These are phyloP conservation scores for Leishmania major DNA, from an alignment of 208 protist species.

Conservation along the genomic window DNA sequence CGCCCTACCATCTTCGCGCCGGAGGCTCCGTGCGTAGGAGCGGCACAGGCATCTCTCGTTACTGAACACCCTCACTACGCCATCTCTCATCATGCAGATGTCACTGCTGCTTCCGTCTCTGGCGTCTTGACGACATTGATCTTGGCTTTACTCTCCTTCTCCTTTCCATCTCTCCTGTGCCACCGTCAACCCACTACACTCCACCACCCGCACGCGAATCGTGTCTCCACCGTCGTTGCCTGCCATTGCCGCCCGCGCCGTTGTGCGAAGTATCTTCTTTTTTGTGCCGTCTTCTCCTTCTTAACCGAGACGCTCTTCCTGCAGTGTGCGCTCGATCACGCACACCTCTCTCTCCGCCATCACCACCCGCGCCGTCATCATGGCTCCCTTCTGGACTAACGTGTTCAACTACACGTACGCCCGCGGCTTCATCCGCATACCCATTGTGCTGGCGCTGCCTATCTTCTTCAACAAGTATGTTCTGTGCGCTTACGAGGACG, in stretches of 20 bases:
- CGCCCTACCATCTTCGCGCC: background rate
- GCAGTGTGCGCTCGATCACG: background rate
- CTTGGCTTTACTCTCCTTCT: background rate
- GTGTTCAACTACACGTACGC: conserved; percentile 85
- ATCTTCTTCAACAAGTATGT: conserved; percentile 90
- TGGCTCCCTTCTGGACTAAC: conserved; percentile 78
- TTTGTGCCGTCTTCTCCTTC: background rate
- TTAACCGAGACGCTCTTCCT: background rate
- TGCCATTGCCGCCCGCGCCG: background rate
- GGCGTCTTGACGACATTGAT: background rate
- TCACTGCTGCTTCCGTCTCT: background rate
- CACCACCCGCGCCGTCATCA: conserved; percentile 3
- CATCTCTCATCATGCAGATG: background rate
- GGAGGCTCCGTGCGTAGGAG: background rate
- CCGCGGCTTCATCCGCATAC: conserved; percentile 84
- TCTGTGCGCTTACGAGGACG: conserved; percentile 64
- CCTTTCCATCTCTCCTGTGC: background rate
- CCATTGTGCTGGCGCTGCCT: conserved; percentile 72
- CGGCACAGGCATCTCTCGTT: background rate
- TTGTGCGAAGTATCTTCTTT: background rate
- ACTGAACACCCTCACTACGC: background rate
- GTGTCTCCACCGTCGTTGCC: background rate
- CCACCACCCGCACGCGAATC: background rate
- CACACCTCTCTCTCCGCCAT: background rate
- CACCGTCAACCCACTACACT: background rate